Evolutionary conservation across 192 early-diverging fungal genomes (phyloP).

Genomic region (Linnemannia elongata): DNA sequence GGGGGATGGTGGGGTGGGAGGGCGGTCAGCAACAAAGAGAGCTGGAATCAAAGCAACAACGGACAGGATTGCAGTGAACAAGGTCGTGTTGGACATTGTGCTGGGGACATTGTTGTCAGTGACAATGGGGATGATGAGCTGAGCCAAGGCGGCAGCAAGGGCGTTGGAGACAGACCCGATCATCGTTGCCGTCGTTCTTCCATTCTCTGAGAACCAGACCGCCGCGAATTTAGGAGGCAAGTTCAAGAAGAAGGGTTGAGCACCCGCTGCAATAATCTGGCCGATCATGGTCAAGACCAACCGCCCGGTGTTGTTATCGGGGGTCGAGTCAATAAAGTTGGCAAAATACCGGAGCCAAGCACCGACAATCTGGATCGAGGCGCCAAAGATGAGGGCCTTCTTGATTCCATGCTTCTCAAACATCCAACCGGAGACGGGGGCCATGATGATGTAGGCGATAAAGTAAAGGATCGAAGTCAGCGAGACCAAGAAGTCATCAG

Average conservation of each 20-base stretch:
- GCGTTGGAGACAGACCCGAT: constrained; percentile 59
- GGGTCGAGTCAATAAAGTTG: constrained; percentile 38
- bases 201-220: constrained; percentile 63
- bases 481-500: constrained; percentile 36
- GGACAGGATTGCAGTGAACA: constrained; percentile 54
- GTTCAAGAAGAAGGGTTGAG: constrained; percentile 66
- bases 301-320: constrained; percentile 26
- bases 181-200: constrained; percentile 60
- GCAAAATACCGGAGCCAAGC: constrained; percentile 61
- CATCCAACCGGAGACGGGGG: constrained; percentile 54
- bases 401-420: constrained; percentile 56
- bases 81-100: constrained; percentile 22
- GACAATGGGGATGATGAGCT: constrained; percentile 58
- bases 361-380: constrained; percentile 47
- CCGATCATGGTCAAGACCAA: constrained; percentile 57
- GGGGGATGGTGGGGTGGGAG: constrained; percentile 58
- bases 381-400: constrained; percentile 53
- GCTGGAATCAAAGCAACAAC: constrained; percentile 52
- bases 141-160: constrained; percentile 59
- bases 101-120: constrained; percentile 21
- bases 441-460: constrained; percentile 55
- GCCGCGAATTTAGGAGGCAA: constrained; percentile 64
- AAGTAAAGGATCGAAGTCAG: constrained; percentile 57
- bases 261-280: constrained; percentile 59
- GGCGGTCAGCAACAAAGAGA: constrained; percentile 54